Evolutionary conservation across 1,284 basidiomycete species (phyloP).

Genomic region (Apiotrichum veenhuisii): DNA sequence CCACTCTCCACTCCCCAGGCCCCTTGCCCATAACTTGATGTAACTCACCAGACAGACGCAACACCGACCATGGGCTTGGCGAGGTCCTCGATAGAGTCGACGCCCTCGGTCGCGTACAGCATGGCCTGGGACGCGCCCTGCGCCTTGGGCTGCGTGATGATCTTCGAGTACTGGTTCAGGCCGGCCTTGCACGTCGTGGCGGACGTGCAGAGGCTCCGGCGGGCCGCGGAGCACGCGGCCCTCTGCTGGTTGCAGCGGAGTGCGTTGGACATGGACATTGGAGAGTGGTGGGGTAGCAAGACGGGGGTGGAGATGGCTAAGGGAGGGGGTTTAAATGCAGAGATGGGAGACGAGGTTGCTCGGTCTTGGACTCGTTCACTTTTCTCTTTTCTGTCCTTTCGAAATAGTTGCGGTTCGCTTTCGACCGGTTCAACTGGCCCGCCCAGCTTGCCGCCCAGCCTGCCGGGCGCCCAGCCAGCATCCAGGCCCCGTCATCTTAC

Average conservation of each 20-base stretch:
- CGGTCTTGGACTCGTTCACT: too few relatives aligned
- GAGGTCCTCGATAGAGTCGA: slow-evolving; percentile 71
- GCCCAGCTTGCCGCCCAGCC: too few relatives aligned
- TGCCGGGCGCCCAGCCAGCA: too few relatives aligned
- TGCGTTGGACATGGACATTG: slow-evolving; percentile 15
- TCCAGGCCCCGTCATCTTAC: too few relatives aligned
- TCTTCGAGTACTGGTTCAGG: slow-evolving; percentile 73
- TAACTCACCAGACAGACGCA: slow-evolving; percentile 79
- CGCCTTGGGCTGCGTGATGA: slow-evolving; percentile 80
- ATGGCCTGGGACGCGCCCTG: slow-evolving; percentile 96
- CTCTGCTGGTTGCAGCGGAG: slow-evolving; percentile 21
- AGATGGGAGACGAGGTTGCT: background rate
- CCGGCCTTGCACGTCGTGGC: slow-evolving; percentile 21
- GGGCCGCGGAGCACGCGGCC: slow-evolving; percentile 7
- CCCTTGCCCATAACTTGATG: background rate
- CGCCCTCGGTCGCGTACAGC: slow-evolving; percentile 91
- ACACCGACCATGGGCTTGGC: slow-evolving; percentile 94
- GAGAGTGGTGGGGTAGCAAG: slow-evolving; percentile 3
- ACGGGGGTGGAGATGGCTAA: background rate
- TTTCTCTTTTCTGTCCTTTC: too few relatives aligned
- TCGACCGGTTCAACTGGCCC: too few relatives aligned
- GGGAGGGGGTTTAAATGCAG: background rate
- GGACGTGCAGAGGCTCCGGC: slow-evolving; percentile 9
- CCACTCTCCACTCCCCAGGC: background rate
- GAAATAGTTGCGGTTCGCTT: too few relatives aligned